Percentiles rank a stretch among this genome's conserved stretches.
These are phyloP conservation scores for Penicillium atrosanguineum DNA, from an alignment of 495 filamentous ascomycete species.

Conservation along the genomic window DNA sequence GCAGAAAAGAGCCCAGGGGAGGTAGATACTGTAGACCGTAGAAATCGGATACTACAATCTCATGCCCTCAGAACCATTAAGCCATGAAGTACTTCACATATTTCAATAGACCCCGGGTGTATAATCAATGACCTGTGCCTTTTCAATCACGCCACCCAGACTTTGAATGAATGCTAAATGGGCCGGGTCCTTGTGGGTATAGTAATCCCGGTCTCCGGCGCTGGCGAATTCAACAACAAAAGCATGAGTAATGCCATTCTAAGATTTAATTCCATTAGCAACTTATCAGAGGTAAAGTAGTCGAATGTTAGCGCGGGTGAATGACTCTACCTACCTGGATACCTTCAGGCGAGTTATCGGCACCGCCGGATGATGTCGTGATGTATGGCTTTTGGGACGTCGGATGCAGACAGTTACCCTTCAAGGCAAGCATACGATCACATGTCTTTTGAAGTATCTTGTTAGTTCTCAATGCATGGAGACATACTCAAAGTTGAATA, in stretches of 20 bases:
- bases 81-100: background rate
- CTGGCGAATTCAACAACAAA: constrained; percentile 43
- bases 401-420: constrained; percentile 43
- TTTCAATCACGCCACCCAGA: constrained; percentile 33
- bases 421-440: constrained; percentile 35
- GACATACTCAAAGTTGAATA: background rate
- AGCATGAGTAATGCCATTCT: constrained; percentile 41
- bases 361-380: constrained; percentile 54
- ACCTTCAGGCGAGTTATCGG: constrained; percentile 64
- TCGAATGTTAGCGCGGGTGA: background rate
- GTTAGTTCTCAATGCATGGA: background rate
- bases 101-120: constrained; percentile 25
- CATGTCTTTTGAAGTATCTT: constrained; percentile 19
- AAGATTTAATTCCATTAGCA: background rate
- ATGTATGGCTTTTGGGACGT: constrained; percentile 48
- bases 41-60: background rate
- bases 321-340: constrained; percentile 47
- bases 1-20: too few relatives aligned
- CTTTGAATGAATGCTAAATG: constrained; percentile 37
- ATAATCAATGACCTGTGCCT: constrained; percentile 44
- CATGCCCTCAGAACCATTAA: background rate
- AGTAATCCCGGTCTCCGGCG: constrained; percentile 42
- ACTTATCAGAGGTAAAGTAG: background rate
- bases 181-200: constrained; percentile 38
- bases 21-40: too few relatives aligned